Percentiles rank a stretch among this genome's conserved stretches.
phyloP scores from a whole-genome alignment of 108 stramenopile genomes.

The Nitzschia inconspicua region DNA sequence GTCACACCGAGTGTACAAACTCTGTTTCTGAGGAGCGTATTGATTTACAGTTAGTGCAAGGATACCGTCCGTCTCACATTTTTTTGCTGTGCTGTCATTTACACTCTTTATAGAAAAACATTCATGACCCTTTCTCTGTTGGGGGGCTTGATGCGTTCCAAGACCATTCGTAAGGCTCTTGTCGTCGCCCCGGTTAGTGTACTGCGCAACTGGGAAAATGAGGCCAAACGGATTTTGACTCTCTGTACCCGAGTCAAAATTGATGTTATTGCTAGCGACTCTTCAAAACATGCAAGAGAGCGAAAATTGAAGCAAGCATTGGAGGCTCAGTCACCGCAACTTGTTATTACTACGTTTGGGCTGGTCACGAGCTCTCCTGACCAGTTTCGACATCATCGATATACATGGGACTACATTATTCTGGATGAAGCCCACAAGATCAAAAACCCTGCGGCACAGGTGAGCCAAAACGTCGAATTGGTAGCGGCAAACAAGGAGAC shows the following conservation, averaged over 20 bases:
- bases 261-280: conserved; percentile 61
- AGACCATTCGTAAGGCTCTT: conserved; percentile 69
- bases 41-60: too few species aligned
- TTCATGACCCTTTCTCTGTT: conserved; percentile 56
- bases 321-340: conserved; percentile 35
- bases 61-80: too few species aligned
- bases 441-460: conserved; percentile 81
- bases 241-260: conserved; percentile 39
- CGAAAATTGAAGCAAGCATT: conserved; percentile 50
- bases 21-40: background rate
- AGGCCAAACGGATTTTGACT: conserved; percentile 52
- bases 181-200: conserved; percentile 71
- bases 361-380: conserved; percentile 29
- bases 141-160: conserved; percentile 65
- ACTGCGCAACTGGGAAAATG: conserved; percentile 70
- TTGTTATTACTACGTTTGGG: conserved; percentile 83
- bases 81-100: too few species aligned
- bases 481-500: conserved; percentile 46
- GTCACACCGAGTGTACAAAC: background rate
- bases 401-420: conserved; percentile 88
- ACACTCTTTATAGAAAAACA: conserved; percentile 51
- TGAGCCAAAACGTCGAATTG: conserved; percentile 58
- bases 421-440: conserved; percentile 97
- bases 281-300: conserved; percentile 30
- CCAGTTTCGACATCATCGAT: background rate